Evolutionary conservation across 371 early-diverging fungal genomes (phyloP), one percentile per base, ranked within the genome.

Genomic region (Mortierella sp.): DNA sequence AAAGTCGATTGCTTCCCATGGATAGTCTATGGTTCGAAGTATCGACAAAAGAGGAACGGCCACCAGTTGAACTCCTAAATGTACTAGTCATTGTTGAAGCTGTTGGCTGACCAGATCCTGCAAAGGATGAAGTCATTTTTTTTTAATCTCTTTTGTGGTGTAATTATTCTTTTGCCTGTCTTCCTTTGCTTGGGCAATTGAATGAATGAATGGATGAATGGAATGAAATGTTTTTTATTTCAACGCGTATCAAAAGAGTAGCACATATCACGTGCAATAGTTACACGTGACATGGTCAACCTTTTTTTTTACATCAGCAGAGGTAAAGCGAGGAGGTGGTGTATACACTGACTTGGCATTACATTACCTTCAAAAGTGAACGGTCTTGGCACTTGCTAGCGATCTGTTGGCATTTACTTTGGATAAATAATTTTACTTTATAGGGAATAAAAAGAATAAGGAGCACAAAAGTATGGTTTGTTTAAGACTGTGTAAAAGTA

Each of bases 1-100:
- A 76, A 34, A 70, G 66, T 40, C 76, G 70, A n/a, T 49, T 32
- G 66, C 61, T 70, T 23, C 70, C 71, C 10, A 58, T 32, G 10
- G 71, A 70, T 7, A 63, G 70, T 7, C 71, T 61, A n/a, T 70
- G 70, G 32, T 19, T 66, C 0, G 76, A 35, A 29, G 66, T 29
- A 32, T 68, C 68, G 28, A 34, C 35, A 43, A 72, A 54, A 2
- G 66, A 66, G 6, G 66, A 35, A 15, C 72, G 66, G 10, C 70
- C 64, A 15, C 43, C 57, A 22, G 57, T 34, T 15, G 65, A 64
- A 15, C 28, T 43, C 32, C 66, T 64, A 31, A 47, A 26, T 32
- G 64, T 6, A 19, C 35, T 9, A 22, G 17, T 35, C 28, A n/a
- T 26, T 51, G 64, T 35, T 32, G 64, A 10, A 4, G 54, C 12